Evolutionary conservation across 2,329 filamentous ascomycete genomes (phyloP).

Genomic region (Raffaelea albimanens): DNA sequence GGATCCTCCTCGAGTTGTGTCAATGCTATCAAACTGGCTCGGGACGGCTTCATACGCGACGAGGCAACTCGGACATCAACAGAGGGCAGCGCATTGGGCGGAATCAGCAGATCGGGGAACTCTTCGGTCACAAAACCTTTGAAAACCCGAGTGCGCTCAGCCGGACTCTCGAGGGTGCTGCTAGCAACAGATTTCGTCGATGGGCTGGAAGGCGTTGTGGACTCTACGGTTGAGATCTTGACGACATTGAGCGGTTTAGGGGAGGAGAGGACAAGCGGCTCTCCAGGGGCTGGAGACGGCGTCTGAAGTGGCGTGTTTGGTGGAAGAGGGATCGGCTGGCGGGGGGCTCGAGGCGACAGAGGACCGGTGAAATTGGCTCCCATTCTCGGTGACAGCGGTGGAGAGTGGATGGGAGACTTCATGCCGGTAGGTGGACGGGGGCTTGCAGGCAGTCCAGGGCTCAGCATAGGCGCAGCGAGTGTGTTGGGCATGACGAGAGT

Average conservation of each 20-base stretch:
- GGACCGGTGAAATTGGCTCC: slow-evolving; percentile 14
- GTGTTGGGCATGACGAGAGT: not conserved
- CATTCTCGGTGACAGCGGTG: slow-evolving; percentile 60
- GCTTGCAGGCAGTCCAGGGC: slow-evolving; percentile 50
- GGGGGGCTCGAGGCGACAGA: slow-evolving; percentile 64
- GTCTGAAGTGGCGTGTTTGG: slow-evolving; percentile 58
- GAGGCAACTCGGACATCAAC: slow-evolving; percentile 84
- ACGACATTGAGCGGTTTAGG: slow-evolving; percentile 30
- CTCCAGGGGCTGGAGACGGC: slow-evolving; percentile 31
- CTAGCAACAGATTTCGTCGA: slow-evolving; percentile 9
- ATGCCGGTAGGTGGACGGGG: slow-evolving; percentile 40
- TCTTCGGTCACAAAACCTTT: slow-evolving; percentile 75
- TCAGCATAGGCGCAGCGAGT: slow-evolving; percentile 38
- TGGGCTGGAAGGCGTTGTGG: slow-evolving; percentile 15
- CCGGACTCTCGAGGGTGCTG: slow-evolving; percentile 27
- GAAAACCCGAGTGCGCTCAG: slow-evolving; percentile 47
- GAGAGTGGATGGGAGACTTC: slow-evolving; percentile 45
- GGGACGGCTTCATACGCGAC: slow-evolving; percentile 86
- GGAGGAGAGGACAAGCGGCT: slow-evolving; percentile 25
- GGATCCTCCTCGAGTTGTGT: slow-evolving; percentile 82
- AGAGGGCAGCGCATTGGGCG: slow-evolving; percentile 79
- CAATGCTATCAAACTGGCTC: slow-evolving; percentile 72
- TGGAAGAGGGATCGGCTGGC: slow-evolving; percentile 63
- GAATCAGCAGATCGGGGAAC: slow-evolving; percentile 74
- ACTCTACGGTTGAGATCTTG: slow-evolving; percentile 17